Base-by-base conservation (phyloP, 352 stramenopile species). In the Globisporangium middletonii region DNA sequence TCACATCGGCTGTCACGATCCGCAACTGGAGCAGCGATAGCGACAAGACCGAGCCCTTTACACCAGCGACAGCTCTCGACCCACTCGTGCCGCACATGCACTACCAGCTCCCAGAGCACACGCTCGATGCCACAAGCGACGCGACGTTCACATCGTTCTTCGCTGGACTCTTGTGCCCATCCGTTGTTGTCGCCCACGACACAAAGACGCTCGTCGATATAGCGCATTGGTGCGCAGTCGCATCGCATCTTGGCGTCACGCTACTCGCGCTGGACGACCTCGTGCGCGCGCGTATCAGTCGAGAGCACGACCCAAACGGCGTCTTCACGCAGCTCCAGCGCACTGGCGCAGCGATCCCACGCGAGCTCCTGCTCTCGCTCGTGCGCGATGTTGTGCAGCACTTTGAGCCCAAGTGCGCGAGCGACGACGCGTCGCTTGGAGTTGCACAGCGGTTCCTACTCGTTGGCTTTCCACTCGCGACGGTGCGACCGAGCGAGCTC, bases 381-480 rank as follows among this genome's bases (percentile, higher is more conserved):
- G 43, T 85, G 4, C 35, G 42, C 11, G 57, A 59, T 1, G 48
- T 38, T 0, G 41, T 77, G 4, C 18, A 46, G 11, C n/a, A 19
- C 7, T 43, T 50, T 35, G 44, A 62, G 26, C n/a, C 27, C 0
- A 35, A 8, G n/a, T 52, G 15, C 9, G n/a, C 44, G 8, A 43
- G 46, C 23, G 55, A 43, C 47, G 28, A 55, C 19, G 16, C 23
- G 15, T 3, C 9, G 16, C 30, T 43, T 1, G 26, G 35, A 5
- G 42, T 47, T 26, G 44, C 49, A 0, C 72, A 80, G 41, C 73
- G 74, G 27, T 75, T 82, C 47, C 26, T 87, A 19, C n/a, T 87
- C 11, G 26, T 66, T 5, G 74, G 66, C 0, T 87, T 87, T 16
- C 71, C 72, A 18, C 77, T 70, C 68, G 50, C 44, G 2, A 26